phyloP scores from a whole-genome alignment of 2,329 filamentous ascomycete species.

The Monilinia aucupariae region DNA sequence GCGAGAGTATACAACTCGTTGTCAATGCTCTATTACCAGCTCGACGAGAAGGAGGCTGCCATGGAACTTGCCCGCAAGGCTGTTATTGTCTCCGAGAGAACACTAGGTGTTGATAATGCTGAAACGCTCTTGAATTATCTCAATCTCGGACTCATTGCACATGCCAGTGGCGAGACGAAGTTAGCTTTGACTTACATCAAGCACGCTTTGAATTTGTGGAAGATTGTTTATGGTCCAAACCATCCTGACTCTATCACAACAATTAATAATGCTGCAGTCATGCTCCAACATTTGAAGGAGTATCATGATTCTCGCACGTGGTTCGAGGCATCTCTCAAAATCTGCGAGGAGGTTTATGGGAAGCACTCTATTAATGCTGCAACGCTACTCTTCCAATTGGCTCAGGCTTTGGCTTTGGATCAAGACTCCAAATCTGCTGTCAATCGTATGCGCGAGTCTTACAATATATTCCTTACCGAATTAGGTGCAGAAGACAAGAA shows the following conservation, averaged over 20 bases:
- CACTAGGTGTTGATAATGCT: conserved; percentile 84
- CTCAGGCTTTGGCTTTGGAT: conserved; percentile 91
- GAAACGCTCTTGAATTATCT: conserved; percentile 95
- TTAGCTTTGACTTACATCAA: conserved; percentile 82
- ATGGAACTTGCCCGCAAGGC: conserved; percentile 95
- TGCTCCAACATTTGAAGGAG: conserved; percentile 92
- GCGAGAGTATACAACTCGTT: conserved; percentile 91
- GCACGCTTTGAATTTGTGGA: conserved; percentile 93
- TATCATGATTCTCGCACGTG: conserved; percentile 92
- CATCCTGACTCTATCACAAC: conserved; percentile 98
- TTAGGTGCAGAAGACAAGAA: conserved; percentile 90
- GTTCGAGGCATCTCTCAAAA: conserved; percentile 88
- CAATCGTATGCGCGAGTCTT: conserved; percentile 89
- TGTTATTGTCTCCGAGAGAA: conserved; percentile 91
- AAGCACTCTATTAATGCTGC: conserved; percentile 87
- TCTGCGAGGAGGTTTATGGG: conserved; percentile 87
- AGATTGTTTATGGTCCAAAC: conserved; percentile 87
- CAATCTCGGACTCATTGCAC: conserved; percentile 89
- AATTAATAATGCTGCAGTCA: conserved; percentile 96
- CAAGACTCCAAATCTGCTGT: conserved; percentile 90
- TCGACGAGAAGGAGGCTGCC: conserved; percentile 95
- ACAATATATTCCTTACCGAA: conserved; percentile 85
- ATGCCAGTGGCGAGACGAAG: conserved; percentile 85
- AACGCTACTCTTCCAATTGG: conserved; percentile 93
- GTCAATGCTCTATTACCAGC: conserved; percentile 92